A percentile compares a stretch with the other conserved stretches of the same genome.
These are phyloP conservation scores for Thuidium tamariscinum DNA, from an alignment of 225 moss, liverwort and hornwort genomes.

Conservation along the genomic window DNA sequence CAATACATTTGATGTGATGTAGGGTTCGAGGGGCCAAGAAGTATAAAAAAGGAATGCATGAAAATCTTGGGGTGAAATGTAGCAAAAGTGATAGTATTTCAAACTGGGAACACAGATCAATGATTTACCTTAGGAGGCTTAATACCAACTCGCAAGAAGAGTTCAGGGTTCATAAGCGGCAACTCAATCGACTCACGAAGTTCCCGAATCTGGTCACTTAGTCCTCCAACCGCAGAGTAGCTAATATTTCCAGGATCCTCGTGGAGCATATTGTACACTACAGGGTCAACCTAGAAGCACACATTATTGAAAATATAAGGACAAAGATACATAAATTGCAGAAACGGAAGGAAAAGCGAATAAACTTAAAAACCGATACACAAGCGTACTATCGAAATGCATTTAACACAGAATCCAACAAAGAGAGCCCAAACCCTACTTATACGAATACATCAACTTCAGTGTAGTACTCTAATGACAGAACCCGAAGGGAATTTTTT, in stretches of 20 bases:
- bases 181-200: conserved; percentile 95
- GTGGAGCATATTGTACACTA: conserved; percentile 96
- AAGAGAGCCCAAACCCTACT: neutral
- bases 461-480: neutral
- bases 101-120: neutral
- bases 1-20: neutral
- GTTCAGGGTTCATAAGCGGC: conserved; percentile 96
- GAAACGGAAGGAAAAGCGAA: neutral
- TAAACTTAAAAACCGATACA: neutral
- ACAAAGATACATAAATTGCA: neutral
- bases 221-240: conserved; percentile 92
- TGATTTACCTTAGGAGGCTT: conserved; percentile 79
- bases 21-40: neutral
- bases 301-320: neutral
- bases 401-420: neutral
- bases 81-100: neutral
- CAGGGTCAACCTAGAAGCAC: conserved; percentile 70
- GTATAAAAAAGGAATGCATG: neutral
- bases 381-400: neutral
- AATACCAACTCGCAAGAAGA: conserved; percentile 90
- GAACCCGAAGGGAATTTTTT: neutral
- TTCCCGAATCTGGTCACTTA: conserved; percentile 86
- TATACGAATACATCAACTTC: neutral
- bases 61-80: neutral
- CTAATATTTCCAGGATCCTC: conserved; percentile 97